A percentile compares a stretch with the other conserved stretches of the same genome.
Evolutionary conservation across 768 basidiomycete species (phyloP).

Genomic region (Coprinellus micaceus): DNA sequence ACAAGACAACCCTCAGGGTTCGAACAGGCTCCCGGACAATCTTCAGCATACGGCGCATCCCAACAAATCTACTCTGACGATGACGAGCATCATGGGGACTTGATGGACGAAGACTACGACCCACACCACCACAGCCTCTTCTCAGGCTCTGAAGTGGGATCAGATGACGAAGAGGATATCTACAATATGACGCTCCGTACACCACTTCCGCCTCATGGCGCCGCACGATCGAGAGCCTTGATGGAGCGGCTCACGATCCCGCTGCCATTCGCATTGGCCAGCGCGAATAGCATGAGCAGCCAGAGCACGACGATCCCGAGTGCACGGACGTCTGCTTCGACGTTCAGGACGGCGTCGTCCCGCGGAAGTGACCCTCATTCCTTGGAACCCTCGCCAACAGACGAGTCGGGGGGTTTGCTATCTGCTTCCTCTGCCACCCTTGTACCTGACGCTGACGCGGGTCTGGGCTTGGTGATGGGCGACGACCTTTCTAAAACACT

Average conservation of each 20-base stretch:
- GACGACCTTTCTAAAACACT: too few relatives aligned
- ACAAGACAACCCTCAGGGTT: slow-evolving; percentile 35
- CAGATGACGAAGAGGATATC: slow-evolving; percentile 46
- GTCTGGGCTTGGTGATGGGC: background rate
- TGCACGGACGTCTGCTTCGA: slow-evolving; percentile 1
- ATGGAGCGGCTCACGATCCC: slow-evolving; percentile 8
- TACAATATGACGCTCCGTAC: slow-evolving; percentile 68
- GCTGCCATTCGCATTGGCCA: slow-evolving; percentile 16
- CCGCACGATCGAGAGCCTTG: slow-evolving; percentile 17
- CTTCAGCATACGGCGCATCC: background rate
- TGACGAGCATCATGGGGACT: slow-evolving; percentile 14
- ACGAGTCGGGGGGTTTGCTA: too few relatives aligned
- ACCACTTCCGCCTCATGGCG: slow-evolving; percentile 38
- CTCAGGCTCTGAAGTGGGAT: background rate
- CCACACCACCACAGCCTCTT: too few relatives aligned
- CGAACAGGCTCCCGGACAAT: slow-evolving; percentile 15
- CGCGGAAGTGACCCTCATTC: background rate
- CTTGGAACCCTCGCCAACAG: background rate
- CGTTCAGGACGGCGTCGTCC: background rate
- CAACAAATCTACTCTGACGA: background rate
- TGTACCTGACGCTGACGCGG: background rate
- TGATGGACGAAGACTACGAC: slow-evolving; percentile 19
- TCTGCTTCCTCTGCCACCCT: too few relatives aligned
- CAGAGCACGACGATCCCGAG: slow-evolving; percentile 33
- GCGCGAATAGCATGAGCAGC: slow-evolving; percentile 13